Conservation (phyloP, 768 basidiomycete species). For the Candolleomyces eurysporus region DNA sequence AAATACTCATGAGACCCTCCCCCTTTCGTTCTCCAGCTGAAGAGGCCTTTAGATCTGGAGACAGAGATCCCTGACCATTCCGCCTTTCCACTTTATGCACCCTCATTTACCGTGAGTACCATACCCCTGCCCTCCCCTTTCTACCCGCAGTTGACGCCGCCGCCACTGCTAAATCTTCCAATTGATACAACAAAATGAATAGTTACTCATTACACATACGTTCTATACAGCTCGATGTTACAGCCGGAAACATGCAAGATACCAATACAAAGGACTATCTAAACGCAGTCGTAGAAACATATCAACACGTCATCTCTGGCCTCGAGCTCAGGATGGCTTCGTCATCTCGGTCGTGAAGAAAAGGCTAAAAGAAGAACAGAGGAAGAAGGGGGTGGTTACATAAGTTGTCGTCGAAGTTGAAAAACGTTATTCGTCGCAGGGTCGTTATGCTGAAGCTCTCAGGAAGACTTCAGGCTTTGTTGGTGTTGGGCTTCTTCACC, state of each 20-base stretch:
- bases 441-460: no score
- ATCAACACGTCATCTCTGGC: constrained; percentile 27
- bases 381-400: no score
- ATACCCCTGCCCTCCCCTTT: background rate
- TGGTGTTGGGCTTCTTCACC: no score
- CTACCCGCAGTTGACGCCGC: no score
- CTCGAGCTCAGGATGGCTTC: background rate
- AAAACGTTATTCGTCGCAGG: no score
- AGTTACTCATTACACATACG: background rate
- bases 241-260: constrained; percentile 70
- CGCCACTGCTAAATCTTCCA: background rate
- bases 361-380: no score
- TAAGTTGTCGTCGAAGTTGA: no score
- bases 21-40: constrained; percentile 39
- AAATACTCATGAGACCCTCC: background rate
- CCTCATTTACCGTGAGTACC: constrained; percentile 61
- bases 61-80: constrained; percentile 74
- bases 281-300: constrained; percentile 38
- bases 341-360: no score
- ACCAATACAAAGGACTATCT: constrained; percentile 66
- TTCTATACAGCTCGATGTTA: constrained; percentile 58
- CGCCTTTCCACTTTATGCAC: constrained; percentile 70
- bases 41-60: constrained; percentile 53
- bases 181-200: background rate
- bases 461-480: no score